Base-by-base conservation (phyloP, 352 stramenopile species). In the Phytophthora citrophthora region DNA sequence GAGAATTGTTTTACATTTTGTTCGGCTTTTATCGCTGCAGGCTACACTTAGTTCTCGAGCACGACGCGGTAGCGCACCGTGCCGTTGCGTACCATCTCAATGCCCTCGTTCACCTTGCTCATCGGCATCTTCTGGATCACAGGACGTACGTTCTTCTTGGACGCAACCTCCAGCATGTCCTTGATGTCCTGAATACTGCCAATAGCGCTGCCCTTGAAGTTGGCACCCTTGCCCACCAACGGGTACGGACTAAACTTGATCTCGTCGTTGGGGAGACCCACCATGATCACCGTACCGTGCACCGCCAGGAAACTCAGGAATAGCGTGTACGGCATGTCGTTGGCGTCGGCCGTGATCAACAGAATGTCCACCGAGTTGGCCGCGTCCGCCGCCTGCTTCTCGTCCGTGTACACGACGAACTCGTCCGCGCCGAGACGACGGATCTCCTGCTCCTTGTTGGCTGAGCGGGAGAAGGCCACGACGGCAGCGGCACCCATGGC, bases 81-180 rank as follows among this genome's bases (percentile, higher is more conserved):
- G 40, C 40, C 40, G 16, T 47, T 47, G 8, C 40, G 40, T 18
- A 26, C n/a, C 40, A 46, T 46, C 20, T 46, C 3, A 10, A 85
- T 44, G 1, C 75, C 77, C 16, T 86, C 63, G 54, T 88, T 83
- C 20, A 75, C 77, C 57, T 86, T 65, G 47, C 23, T 56, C 76
- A 87, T 83, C 1, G 78, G 74, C 53, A 87, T 46, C 46, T 81
- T 82, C 67, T 89, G 67, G 52, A 89, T 83, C 36, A 85, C 57
- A 7, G 79, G 59, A 11, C 70, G 70, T 40, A 96, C 86, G 27
- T 93, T 81, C 66, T 95, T 84, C 48, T 86, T 70, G 13, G 70
- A 79, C 48, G 87, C 95, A 38, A 97, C 78, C 38, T 93, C n/a
- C 7, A 97, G 64, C 84, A 97, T 94, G 26, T 95, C 81, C 68